A percentile compares a stretch with the other conserved stretches of the same genome.
These are phyloP conservation scores for Alternaria gaisen DNA, from an alignment of 2,329 filamentous ascomycete species.

Conservation along the genomic window DNA sequence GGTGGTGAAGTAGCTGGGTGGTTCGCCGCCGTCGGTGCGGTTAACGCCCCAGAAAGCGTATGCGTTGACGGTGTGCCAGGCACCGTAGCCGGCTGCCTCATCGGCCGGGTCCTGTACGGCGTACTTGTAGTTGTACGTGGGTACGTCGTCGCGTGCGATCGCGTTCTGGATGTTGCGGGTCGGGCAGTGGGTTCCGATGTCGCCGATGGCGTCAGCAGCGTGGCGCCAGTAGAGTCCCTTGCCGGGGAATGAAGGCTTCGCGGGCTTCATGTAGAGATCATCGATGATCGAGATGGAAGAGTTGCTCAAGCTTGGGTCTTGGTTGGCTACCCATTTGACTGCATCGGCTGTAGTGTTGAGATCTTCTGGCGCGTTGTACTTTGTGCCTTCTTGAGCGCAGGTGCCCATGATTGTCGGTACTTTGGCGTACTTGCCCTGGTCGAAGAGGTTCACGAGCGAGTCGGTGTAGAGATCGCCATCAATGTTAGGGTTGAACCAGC, in stretches of 20 bases:
- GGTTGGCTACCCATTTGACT: constrained; percentile 64
- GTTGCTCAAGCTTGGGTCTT: constrained; percentile 65
- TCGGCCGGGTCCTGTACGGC: constrained; percentile 69
- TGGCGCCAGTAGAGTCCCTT: constrained; percentile 67
- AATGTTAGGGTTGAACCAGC: constrained; percentile 60
- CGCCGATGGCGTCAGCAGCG: constrained; percentile 67
- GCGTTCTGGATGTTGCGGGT: constrained; percentile 63
- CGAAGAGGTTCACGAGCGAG: constrained; percentile 60
- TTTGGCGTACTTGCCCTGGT: constrained; percentile 59
- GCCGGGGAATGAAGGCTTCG: constrained; percentile 53
- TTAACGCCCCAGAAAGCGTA: constrained; percentile 73
- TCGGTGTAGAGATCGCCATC: constrained; percentile 62
- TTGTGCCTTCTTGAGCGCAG: constrained; percentile 71
- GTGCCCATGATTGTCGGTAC: constrained; percentile 64
- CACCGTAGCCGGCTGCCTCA: constrained; percentile 65
- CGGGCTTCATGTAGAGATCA: constrained; percentile 63
- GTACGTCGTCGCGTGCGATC: constrained; percentile 49
- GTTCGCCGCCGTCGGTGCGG: constrained; percentile 60
- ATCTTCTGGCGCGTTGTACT: constrained; percentile 62
- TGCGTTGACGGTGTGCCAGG: constrained; percentile 72
- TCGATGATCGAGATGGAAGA: constrained; percentile 63
- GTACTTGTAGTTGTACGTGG: constrained; percentile 74
- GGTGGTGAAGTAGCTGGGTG: constrained; percentile 63
- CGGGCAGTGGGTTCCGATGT: constrained; percentile 72
- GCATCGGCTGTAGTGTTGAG: constrained; percentile 60